These are phyloP conservation scores for Sequoia sempervirens DNA, from an alignment of 75 land plant species.

Conservation along the genomic window DNA sequence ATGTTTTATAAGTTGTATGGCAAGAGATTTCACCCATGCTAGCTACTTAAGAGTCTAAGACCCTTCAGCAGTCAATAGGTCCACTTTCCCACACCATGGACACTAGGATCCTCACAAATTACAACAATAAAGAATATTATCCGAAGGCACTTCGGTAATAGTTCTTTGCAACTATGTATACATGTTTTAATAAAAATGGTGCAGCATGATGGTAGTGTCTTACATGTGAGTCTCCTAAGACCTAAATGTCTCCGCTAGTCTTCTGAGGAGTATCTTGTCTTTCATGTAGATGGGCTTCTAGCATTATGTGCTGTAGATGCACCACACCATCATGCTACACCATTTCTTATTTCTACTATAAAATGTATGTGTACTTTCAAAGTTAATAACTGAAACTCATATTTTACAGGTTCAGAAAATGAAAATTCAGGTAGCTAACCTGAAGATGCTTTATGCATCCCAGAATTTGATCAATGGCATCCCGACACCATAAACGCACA, in stretches of 20 bases:
- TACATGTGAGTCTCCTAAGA: background rate
- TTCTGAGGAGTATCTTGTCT: background rate
- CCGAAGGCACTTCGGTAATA: background rate
- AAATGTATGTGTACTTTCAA: background rate
- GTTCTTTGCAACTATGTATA: background rate
- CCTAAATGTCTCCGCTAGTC: background rate
- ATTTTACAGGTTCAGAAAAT: background rate
- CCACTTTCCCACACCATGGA: background rate
- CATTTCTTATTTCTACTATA: background rate
- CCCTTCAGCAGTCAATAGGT: background rate
- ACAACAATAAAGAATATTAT: too few species aligned
- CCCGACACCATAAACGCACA: constrained; percentile 94
- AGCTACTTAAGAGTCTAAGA: background rate
- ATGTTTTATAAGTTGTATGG: background rate
- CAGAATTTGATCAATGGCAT: constrained; percentile 71
- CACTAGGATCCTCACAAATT: background rate
- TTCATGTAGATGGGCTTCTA: background rate
- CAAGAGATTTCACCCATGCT: background rate
- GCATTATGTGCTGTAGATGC: background rate
- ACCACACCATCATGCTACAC: background rate
- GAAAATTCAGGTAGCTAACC: constrained; percentile 30
- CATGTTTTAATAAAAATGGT: background rate
- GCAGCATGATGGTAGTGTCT: background rate
- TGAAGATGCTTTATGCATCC: constrained; percentile 54
- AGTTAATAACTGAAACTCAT: background rate